Base-by-base conservation (phyloP, 2,329 filamentous ascomycete species). In the Calonectria hongkongensis region DNA sequence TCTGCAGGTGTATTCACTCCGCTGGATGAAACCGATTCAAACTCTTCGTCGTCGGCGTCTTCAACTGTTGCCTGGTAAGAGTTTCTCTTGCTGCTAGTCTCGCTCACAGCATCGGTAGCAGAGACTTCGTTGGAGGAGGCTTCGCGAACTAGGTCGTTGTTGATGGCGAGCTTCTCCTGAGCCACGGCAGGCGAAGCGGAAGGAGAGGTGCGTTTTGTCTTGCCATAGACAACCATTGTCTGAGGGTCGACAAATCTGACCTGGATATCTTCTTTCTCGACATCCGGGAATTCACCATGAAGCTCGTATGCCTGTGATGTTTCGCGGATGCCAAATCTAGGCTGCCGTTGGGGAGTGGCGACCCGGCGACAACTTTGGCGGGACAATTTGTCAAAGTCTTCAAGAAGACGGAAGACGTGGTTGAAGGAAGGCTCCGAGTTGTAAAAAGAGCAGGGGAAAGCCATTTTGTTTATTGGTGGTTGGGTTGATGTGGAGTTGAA, bases 221-320 rank as follows among this genome's bases (percentile, higher is more conserved):
- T 91, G 80, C 94, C 94, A 71, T 90, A 91, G 82, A 97, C 88
- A 75, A 91, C 88, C 50, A 96, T 86, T 21, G 93, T 95, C 85
- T 94, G 92, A 45, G 89, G 87, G 81, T 96, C 94, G 72, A 91
- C 92, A 87, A 96, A 96, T 81, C 96, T 94, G 81, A 96, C 93
- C 81, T 89, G 87, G 80, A 97, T 87, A 80, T 95, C 88, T 78
- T 94, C 91, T 85, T 94, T 94, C 74, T 90, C 89, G 78, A 96
- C 87, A 68, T 94, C 94, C 0, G 94, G 92, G 6, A 96, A 90
- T 84, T 96, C 94, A 79, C 94, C 94, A 79, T 96, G 91, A n/a
- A 96, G 92, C 84, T 96, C 92, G 81, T 95, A 96, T 74, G 86
- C 82, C 7, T 90, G 85, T 73, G 89, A 88, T 12, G 89, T 90